Percentiles rank a stretch among this genome's conserved stretches.
Evolutionary conservation across 2,329 filamentous ascomycete genomes (phyloP).

Genomic region (Aspergillus felis): DNA sequence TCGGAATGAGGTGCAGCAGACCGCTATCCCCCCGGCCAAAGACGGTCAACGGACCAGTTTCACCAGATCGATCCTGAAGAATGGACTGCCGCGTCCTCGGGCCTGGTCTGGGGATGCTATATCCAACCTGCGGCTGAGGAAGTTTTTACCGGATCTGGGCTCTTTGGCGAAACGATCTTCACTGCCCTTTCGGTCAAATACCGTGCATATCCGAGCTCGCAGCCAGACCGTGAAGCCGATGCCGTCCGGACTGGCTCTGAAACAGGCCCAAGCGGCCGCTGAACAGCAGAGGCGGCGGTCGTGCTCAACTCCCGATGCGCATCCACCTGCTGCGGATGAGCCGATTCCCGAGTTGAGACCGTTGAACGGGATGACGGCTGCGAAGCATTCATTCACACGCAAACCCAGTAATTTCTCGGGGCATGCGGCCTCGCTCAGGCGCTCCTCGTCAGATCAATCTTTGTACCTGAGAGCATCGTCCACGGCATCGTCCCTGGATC

Average conservation of each 20-base stretch:
- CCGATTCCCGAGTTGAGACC: conserved; percentile 31
- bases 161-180: conserved; percentile 29
- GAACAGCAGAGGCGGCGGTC: conserved; percentile 7
- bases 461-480: conserved; percentile 69
- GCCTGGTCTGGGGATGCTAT: conserved; percentile 34
- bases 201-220: conserved; percentile 22
- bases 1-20: conserved; percentile 5
- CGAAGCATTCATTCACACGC: conserved; percentile 32
- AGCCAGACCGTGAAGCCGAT: conserved; percentile 24
- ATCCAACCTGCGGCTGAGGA: conserved; percentile 27
- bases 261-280: conserved; percentile 8
- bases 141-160: conserved; percentile 33
- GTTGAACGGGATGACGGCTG: conserved; percentile 22
- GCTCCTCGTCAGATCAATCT: conserved; percentile 73
- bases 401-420: conserved; percentile 24
- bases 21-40: conserved; percentile 15
- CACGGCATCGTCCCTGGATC: conserved; percentile 74
- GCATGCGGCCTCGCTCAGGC: conserved; percentile 44
- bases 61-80: conserved; percentile 33
- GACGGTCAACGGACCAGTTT: conserved; percentile 27
- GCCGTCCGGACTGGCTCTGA: conserved; percentile 15
- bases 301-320: conserved; percentile 15
- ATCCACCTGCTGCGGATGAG: conserved; percentile 24
- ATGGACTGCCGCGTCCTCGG: conserved; percentile 30
- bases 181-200: conserved; percentile 26